Base-by-base conservation (phyloP, 1,284 basidiomycete genomes). In the Cryptococcus depauperatus region DNA sequence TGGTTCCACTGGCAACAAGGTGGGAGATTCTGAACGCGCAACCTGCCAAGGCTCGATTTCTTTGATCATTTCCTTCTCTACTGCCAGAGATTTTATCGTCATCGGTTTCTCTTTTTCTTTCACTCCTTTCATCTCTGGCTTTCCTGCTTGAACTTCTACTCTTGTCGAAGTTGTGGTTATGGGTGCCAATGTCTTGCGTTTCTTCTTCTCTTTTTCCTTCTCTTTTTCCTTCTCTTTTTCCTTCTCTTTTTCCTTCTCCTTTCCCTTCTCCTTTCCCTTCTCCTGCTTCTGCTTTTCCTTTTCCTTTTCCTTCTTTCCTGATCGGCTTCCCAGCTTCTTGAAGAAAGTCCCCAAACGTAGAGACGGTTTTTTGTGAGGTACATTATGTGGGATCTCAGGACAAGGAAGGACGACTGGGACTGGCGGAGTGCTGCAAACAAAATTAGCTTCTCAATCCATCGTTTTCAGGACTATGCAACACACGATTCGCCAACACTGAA, bases 261-360 rank as follows among this genome's bases (percentile, higher is more conserved):
- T n/a, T 9, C n/a, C n/a, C 9, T 9, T n/a, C 28, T 30, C 28
- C 28, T 30, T 30, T 9, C 8, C 28, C 28, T 30, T n/a, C 28
- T 30, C 28, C 32, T 7, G 7, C 6, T 6, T 14, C 32, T 33
- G n/a, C 32, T 2, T 33, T 18, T 33, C 11, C 32, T 33, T 18
- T 6, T 6, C 32, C 19, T 33, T 33, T 14, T 18, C 3, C 32
- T 33, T 33, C 32, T 33, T 33, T 3, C 19, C 32, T 3, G 44
- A 14, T 23, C 18, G n/a, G 19, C 13, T 33, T 29, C 11, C 37
- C 35, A 37, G 44, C 29, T 52, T 54, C 9, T 57, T 49, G 5
- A 61, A 41, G 44, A 63, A 63, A n/a, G 59, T 48, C 9, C 56
- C 50, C 46, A 63, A 61, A 4, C 46, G 41, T 19, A 50, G 47